Base-by-base conservation (phyloP, 2,329 filamentous ascomycete species). In the Corniculantispora saksenae region DNA sequence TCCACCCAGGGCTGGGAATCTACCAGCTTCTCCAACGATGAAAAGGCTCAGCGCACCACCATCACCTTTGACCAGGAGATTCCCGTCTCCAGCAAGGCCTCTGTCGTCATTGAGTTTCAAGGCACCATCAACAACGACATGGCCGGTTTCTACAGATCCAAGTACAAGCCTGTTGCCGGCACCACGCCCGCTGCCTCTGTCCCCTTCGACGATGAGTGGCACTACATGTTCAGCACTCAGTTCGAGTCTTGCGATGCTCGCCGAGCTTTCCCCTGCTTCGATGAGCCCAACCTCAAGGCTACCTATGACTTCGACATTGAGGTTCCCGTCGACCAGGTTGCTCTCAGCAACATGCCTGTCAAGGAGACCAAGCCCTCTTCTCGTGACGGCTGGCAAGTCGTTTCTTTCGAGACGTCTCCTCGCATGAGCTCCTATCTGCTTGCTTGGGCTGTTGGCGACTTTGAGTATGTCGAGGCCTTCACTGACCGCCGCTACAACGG, bases 161-260 rank as follows among this genome's bases (percentile, higher is more conserved):
- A 93, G 7, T 98, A 94, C 84, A 96, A 95, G 83, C 92, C 94
- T 19, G 80, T 86, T 62, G 87, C 85, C 40, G 82, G 90, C 93
- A 6, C 85, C 91, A 56, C 81, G 88, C 45, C 93, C 92, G 15
- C 93, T 97, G 1, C 91, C 93, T 32, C 90, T 84, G 12, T 89
- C 88, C 67, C n/a, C n/a, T n/a, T n/a, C n/a, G 80, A 86, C 58
- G 88, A 95, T 73, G 94, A 94, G 43, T 87, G 87, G 66, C 89
- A 90, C 66, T 91, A 91, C 70, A 91, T 98, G 74, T 94, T 94
- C 29, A 94, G 93, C 29, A 93, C 92, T n/a, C 94, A 98, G 83
- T 97, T 98, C 91, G 94, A 98, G 82, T 90, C 94, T 48, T 97
- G 94, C 15, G 94, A 98, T 80, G 94, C 93, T 67, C 88, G 94